Evolutionary conservation across 257 asterid genomes (phyloP).

Genomic region (Solanum piurae): DNA sequence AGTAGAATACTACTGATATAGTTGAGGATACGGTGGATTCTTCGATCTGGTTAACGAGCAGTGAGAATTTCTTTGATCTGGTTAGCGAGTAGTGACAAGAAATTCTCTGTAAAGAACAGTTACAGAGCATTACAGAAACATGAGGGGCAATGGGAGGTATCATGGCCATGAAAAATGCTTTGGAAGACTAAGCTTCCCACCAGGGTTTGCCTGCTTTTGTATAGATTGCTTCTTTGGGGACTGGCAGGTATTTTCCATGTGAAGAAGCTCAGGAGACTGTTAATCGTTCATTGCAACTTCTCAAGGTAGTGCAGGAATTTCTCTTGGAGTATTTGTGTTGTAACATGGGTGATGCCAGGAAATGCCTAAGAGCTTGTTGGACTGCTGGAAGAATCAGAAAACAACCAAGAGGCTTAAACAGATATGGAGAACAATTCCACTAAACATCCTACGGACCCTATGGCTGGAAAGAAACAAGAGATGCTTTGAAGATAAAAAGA

Average conservation of each 20-base stretch:
- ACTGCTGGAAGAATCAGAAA: background rate
- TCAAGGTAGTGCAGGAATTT: background rate
- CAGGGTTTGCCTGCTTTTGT: background rate
- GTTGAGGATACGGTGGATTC: background rate
- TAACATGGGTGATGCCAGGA: background rate
- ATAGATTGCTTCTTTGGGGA: background rate
- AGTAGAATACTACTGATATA: background rate
- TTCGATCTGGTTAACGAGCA: background rate
- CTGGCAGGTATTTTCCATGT: background rate
- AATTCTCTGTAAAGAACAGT: background rate
- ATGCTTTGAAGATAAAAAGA: background rate
- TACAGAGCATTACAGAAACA: background rate
- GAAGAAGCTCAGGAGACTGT: background rate
- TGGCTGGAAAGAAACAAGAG: background rate
- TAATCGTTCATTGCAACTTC: background rate
- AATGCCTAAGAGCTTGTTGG: background rate
- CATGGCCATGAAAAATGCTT: background rate
- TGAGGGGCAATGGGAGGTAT: background rate
- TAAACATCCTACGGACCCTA: background rate
- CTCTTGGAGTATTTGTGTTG: background rate
- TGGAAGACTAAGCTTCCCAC: background rate
- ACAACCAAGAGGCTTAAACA: background rate
- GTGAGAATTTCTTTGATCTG: background rate
- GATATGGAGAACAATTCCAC: background rate
- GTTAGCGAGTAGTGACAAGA: background rate